phyloP scores from a whole-genome alignment of 352 stramenopile species.

The Globisporangium carolinianum region DNA sequence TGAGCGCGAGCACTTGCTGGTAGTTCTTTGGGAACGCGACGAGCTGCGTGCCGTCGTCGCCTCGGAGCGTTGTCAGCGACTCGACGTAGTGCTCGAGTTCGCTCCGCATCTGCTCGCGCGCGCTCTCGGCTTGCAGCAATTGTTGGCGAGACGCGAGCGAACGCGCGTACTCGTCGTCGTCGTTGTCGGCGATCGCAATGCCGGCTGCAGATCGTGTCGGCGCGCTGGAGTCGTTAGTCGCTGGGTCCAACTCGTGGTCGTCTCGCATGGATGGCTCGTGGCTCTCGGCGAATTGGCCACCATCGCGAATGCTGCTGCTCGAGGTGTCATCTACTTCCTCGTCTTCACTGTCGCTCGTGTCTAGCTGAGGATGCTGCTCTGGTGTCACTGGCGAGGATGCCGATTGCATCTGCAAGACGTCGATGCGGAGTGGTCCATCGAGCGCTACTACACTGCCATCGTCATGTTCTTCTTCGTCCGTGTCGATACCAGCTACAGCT shows the following conservation, averaged over 20 bases:
- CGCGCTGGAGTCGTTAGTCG: not conserved
- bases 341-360: not conserved
- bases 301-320: not conserved
- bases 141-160: conserved; percentile 6
- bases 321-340: not conserved
- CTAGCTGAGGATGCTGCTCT: not conserved
- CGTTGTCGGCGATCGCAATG: not conserved
- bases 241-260: not conserved
- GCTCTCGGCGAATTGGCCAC: too few relatives aligned
- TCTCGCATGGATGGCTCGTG: too few relatives aligned
- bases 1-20: conserved; percentile 52
- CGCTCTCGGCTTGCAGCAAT: conserved; percentile 22
- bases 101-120: conserved; percentile 27
- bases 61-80: conserved; percentile 25
- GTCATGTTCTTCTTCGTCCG: not conserved
- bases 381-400: not conserved
- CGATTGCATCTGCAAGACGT: not conserved
- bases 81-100: conserved; percentile 43
- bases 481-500: not conserved
- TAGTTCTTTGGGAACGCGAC: conserved; percentile 61
- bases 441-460: not conserved
- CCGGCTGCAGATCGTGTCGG: too few relatives aligned
- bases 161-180: conserved; percentile 21
- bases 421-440: not conserved
- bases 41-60: conserved; percentile 41